Evolutionary conservation across 2,329 filamentous ascomycete species (phyloP).

Genomic region (Neonectria neomacrospora): DNA sequence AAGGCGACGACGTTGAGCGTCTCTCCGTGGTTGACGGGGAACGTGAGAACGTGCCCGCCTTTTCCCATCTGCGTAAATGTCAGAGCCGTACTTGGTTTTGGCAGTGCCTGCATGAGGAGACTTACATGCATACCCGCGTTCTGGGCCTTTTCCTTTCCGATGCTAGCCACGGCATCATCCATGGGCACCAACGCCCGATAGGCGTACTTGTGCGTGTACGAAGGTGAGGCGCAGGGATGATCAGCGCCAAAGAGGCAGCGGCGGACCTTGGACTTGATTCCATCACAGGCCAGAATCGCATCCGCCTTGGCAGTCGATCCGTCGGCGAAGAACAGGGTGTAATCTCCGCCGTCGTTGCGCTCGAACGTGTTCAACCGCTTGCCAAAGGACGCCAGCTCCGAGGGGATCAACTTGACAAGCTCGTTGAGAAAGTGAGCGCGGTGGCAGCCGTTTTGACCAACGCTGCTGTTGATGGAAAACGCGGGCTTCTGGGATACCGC

Average conservation of each 20-base stretch:
- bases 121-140: slow-evolving; percentile 23
- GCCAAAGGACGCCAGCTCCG: slow-evolving; percentile 46
- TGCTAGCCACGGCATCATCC: slow-evolving; percentile 9
- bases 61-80: slow-evolving; percentile 52
- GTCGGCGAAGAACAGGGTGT: slow-evolving; percentile 52
- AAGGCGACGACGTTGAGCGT: slow-evolving; percentile 67
- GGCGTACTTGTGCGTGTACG: slow-evolving; percentile 26
- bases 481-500: slow-evolving; percentile 2
- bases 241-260: slow-evolving; percentile 15
- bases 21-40: slow-evolving; percentile 48
- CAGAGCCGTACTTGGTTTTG: neutral
- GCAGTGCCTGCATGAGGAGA: neutral
- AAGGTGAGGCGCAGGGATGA: slow-evolving; percentile 16
- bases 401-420: slow-evolving; percentile 52
- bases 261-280: slow-evolving; percentile 22
- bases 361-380: slow-evolving; percentile 39
- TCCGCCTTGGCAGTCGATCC: slow-evolving; percentile 53
- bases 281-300: slow-evolving; percentile 34
- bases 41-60: slow-evolving; percentile 59
- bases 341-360: slow-evolving; percentile 29
- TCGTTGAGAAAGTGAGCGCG: slow-evolving; percentile 55
- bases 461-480: slow-evolving; percentile 34
- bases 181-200: slow-evolving; percentile 23
- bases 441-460: slow-evolving; percentile 48
- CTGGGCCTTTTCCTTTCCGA: slow-evolving; percentile 22